These are phyloP conservation scores for Carex littledalei DNA, from an alignment of 176 grass and related monocot species.

Conservation along the genomic window DNA sequence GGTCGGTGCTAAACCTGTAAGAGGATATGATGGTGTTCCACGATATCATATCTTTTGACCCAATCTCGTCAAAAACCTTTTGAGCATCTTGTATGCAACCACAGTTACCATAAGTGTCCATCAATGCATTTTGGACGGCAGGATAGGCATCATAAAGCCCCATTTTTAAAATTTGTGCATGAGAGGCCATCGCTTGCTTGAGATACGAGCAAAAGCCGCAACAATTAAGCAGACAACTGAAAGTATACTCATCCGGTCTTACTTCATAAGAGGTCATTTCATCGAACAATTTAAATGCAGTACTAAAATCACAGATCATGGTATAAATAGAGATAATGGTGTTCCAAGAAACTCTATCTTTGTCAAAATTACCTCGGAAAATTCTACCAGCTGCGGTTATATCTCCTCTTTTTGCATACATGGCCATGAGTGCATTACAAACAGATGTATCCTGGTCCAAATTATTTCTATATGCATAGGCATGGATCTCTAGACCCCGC, in stretches of 20 bases:
- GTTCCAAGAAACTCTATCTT: conserved; percentile 49
- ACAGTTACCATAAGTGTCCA: conserved; percentile 54
- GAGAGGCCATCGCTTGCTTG: conserved; percentile 29
- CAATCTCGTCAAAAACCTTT: conserved; percentile 41
- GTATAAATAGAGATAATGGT: conserved; percentile 37
- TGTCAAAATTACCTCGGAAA: conserved; percentile 22
- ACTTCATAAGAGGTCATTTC: conserved; percentile 35
- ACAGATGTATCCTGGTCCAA: conserved; percentile 35
- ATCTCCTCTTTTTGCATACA: conserved; percentile 39
- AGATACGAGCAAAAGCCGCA: conserved; percentile 36
- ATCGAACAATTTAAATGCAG: conserved; percentile 35
- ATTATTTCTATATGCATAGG: conserved; percentile 41
- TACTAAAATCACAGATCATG: conserved; percentile 19
- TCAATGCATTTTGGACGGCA: conserved; percentile 38
- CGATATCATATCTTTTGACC: conserved; percentile 38
- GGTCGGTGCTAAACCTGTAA: conserved; percentile 32
- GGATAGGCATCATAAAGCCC: conserved; percentile 33
- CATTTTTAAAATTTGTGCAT: conserved; percentile 36
- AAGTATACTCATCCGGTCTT: conserved; percentile 44
- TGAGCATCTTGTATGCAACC: conserved; percentile 35
- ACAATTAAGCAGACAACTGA: conserved; percentile 33
- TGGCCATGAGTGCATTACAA: conserved; percentile 52
- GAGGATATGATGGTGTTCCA: conserved; percentile 55
- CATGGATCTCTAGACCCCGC: conserved; percentile 49
- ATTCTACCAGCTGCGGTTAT: conserved; percentile 21